Evolutionary conservation across 2,329 filamentous ascomycete genomes (phyloP), one percentile per base, ranked within the genome.

Genomic region (Mycosphaerella arachidis): DNA sequence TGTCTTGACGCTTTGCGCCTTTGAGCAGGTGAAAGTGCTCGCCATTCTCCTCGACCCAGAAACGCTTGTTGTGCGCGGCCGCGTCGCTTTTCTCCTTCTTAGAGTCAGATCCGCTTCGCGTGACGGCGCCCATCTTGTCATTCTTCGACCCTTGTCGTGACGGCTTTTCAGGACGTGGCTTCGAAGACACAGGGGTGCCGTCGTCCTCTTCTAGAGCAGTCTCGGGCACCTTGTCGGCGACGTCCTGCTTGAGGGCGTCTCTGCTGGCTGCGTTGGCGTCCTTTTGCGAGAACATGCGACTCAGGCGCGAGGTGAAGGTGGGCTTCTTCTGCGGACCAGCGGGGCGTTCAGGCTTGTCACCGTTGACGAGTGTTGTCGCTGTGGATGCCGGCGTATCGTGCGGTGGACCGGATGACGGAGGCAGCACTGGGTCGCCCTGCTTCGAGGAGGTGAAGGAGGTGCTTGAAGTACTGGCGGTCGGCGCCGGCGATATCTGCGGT

Each of bases 1-100:
- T 97, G 77, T 99, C 93, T 75, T 99, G 93, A 59, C 94, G 86
- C 73, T 91, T 91, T 62, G 90, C 90, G 63, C 90, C 92, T 77
- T 91, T 94, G 64, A 99, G 85, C 68, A 91, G 86, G 73, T 99
- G 94, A 70, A 90, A 87, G 71, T 99, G 94, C 37, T 86, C 84
- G 64, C 90, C 90, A 63, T 88, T 83, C 1, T 84, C 77, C 53
- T 82, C 77, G 24, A 80, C 63, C 74, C 85, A 85, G 72, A 87
- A 89, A 40, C 85, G 75, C 65, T 70, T 72, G 1, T 66, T 66
- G 35, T 64, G 58, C 27, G 64, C 61, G 9, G 62, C 59, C 13
- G 59, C 57, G 51, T 70, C 65, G 27, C 64, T 59, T 67, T 72
- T 70, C 54, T 67, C 64, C 53, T 67, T 72, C 65, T 72, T 72